phyloP scores from a whole-genome alignment of 2,329 filamentous ascomycete species.

The Talaromyces funiculosus region DNA sequence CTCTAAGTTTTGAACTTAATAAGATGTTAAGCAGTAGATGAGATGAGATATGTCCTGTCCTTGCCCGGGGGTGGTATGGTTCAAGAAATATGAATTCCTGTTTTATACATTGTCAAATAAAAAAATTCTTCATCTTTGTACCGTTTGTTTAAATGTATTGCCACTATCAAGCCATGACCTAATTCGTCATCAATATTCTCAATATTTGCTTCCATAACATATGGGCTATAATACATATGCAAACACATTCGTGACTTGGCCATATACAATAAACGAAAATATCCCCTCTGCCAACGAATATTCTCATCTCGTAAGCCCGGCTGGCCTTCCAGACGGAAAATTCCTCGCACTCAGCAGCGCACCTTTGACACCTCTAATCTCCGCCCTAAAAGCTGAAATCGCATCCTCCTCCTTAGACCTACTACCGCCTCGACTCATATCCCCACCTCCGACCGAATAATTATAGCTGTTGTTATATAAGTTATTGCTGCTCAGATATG shows the following conservation, averaged over 20 bases:
- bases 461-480: constrained; percentile 33
- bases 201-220: background rate
- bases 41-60: background rate
- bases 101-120: background rate
- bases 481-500: constrained; percentile 22
- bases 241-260: background rate
- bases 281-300: background rate
- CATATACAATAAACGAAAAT: background rate
- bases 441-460: constrained; percentile 14
- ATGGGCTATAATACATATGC: background rate
- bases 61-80: background rate
- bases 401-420: constrained; percentile 47
- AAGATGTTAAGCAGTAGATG: background rate
- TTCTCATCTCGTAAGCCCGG: constrained; percentile 6
- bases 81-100: background rate
- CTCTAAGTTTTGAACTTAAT: background rate
- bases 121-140: background rate
- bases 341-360: constrained; percentile 58
- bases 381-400: constrained; percentile 53
- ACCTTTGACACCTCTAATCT: constrained; percentile 59
- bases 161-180: background rate
- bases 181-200: background rate
- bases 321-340: constrained; percentile 43
- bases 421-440: constrained; percentile 22
- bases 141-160: background rate